Conservation (phyloP, 2,329 filamentous ascomycete genomes). For the Phoma herbarum region DNA sequence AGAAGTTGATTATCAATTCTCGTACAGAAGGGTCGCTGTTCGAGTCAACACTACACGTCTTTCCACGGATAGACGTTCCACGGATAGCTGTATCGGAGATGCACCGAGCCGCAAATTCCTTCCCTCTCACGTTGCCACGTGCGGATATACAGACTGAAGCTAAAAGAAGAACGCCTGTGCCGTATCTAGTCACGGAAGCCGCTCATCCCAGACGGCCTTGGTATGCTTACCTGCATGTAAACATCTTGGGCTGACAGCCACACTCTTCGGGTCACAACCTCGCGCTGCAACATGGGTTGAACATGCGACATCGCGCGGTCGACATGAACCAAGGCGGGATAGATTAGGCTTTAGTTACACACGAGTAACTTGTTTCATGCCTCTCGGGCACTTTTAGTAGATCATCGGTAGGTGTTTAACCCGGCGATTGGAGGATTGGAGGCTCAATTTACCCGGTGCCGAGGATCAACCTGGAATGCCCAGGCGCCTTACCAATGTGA, state of each 20-base stretch:
- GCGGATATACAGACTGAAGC: not conserved
- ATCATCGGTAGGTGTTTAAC: constrained; percentile 25
- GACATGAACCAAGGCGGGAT: constrained; percentile 9
- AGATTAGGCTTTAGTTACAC: constrained; percentile 17
- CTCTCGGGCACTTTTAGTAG: constrained; percentile 15
- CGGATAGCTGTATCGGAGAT: not conserved
- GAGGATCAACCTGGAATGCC: constrained; percentile 29
- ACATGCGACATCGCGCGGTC: constrained; percentile 7
- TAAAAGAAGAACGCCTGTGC: not conserved
- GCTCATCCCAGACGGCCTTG: constrained; percentile 1
- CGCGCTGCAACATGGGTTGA: constrained; percentile 22
- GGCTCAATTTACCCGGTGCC: constrained; percentile 38
- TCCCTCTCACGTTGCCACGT: not conserved
- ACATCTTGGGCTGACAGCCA: constrained; percentile 3
- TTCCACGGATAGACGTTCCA: not conserved
- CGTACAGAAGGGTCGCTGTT: not conserved
- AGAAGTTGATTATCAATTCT: not conserved
- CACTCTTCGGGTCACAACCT: constrained; percentile 15
- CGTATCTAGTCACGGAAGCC: not conserved
- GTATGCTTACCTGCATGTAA: constrained; percentile 10
- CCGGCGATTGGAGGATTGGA: constrained; percentile 32
- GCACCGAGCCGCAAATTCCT: not conserved
- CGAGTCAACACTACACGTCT: not conserved
- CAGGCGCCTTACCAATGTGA: constrained; percentile 36
- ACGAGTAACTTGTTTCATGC: not conserved